Evolutionary conservation across 345 rosid species (phyloP).

Genomic region (Brassica napus): DNA sequence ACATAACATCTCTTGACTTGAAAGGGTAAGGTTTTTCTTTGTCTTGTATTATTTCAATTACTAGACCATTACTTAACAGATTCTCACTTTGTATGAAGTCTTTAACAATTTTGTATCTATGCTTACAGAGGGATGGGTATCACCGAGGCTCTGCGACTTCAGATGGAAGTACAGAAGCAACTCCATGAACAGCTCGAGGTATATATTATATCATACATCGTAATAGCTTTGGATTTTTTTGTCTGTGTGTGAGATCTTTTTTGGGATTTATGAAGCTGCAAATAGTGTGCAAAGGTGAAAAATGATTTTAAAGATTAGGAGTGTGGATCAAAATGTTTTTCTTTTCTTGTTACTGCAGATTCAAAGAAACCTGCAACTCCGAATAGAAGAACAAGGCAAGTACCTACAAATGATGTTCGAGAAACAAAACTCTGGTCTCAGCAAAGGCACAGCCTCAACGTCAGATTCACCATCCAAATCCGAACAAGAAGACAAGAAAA

Average conservation of each 20-base stretch:
- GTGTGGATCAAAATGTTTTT: not conserved
- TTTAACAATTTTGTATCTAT: not conserved
- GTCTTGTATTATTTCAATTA: slow-evolving; percentile 7
- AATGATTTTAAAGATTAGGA: not conserved
- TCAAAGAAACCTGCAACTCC: slow-evolving; percentile 87
- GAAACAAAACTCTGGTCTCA: slow-evolving; percentile 72
- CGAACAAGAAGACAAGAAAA: slow-evolving; percentile 44
- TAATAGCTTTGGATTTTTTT: not conserved
- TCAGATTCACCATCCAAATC: slow-evolving; percentile 40
- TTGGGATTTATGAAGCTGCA: not conserved
- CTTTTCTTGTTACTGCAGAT: slow-evolving; percentile 49
- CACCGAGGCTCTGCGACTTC: slow-evolving; percentile 88
- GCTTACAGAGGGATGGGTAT: slow-evolving; percentile 71
- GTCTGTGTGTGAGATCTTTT: not conserved
- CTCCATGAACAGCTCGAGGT: slow-evolving; percentile 99
- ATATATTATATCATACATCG: not conserved
- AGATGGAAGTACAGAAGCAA: slow-evolving; percentile 97
- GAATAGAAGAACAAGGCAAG: slow-evolving; percentile 96
- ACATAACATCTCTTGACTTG: slow-evolving; percentile 73
- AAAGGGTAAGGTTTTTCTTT: slow-evolving; percentile 60
- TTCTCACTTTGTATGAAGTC: not conserved
- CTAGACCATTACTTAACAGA: not conserved
- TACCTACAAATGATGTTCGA: slow-evolving; percentile 95
- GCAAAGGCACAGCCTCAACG: slow-evolving; percentile 59
- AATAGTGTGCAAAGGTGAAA: not conserved